Base-by-base conservation (phyloP, 208 protist species). In the Acanthamoeba royreba region DNA sequence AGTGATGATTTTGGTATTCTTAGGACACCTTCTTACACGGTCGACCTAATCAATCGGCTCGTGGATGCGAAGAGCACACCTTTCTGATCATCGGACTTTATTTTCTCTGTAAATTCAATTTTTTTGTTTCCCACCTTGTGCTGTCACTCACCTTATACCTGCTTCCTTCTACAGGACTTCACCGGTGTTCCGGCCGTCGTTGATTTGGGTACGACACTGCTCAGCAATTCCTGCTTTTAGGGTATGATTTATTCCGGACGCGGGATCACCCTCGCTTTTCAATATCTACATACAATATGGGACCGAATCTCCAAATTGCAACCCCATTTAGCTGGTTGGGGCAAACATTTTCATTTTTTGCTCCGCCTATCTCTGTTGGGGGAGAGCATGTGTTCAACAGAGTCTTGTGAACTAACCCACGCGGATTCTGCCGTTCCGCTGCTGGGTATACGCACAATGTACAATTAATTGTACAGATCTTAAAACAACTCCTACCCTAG, bases 121-220 rank as follows among this genome's bases (percentile, higher is more conserved):
- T 74, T 11, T 74, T 74, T 8, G 7, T 38, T 5, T 74, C 15
- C 63, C 31, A n/a, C 22, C 22, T 49, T 49, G 5, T 1, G 22
- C 11, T 15, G n/a, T 22, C n/a, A 25, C n/a, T 87, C 22, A 58
- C 15, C 15, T 74, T 42, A 38, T 74, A 38, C 33, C 19, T 31
- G 5, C 8, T n/a, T n/a, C n/a, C n/a, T 74, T 7, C 15, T 42
- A 25, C 90, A 93, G 96, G 98, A 99, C 95, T 98, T 99, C 94
- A 99, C 98, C 31, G 98, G 98, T 92, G 98, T 99, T 72, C 98
- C 98, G 42, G 98, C 98, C 77, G 97, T 99, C 42, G 98, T 99
- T 52, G 98, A 99, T 96, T 97, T 99, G 35, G 98, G 92, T 94
- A 8, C 4, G 77, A 25, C n/a, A n/a, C n/a, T n/a, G n/a, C n/a